Conservation (phyloP, 768 basidiomycete genomes). For the Suillus tomentosus region DNA sequence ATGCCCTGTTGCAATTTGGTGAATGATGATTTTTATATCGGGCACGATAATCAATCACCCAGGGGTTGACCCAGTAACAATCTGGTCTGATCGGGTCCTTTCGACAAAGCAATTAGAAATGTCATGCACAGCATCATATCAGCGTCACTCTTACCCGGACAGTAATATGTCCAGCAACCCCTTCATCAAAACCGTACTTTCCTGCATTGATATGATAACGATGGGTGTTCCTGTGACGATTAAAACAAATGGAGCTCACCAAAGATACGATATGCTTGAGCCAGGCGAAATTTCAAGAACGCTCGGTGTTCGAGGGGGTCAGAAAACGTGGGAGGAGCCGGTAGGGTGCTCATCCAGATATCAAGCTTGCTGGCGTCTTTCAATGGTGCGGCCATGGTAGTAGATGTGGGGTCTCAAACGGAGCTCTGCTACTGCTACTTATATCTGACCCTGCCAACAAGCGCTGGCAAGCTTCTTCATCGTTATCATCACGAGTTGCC, state of each 20-base stretch:
- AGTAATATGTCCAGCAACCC: conserved; percentile 53
- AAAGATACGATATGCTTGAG: conserved; percentile 48
- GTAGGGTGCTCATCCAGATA: not conserved
- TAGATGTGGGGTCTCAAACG: not conserved
- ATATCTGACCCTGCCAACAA: too few species aligned
- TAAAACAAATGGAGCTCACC: conserved; percentile 27
- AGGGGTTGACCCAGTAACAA: conserved; percentile 53
- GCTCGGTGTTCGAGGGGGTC: conserved; percentile 41
- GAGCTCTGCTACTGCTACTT: too few species aligned
- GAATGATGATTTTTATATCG: not conserved
- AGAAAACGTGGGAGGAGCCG: conserved; percentile 31
- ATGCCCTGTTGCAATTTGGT: conserved; percentile 32
- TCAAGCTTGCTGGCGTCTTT: not conserved
- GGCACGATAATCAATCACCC: conserved; percentile 27
- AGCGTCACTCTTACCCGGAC: conserved; percentile 31
- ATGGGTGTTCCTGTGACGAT: not conserved
- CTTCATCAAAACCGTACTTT: conserved; percentile 47
- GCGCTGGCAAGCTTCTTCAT: too few species aligned
- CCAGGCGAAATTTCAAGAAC: conserved; percentile 46
- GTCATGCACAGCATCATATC: too few species aligned
- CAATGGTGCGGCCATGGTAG: not conserved
- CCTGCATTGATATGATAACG: conserved; percentile 19
- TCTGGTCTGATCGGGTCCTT: conserved; percentile 43
- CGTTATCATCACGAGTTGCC: too few species aligned
- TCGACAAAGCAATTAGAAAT: not conserved